Evolutionary conservation across 805 yeast genomes (phyloP), one percentile per base, ranked within the genome.

Genomic region (Candida andamanensis): DNA sequence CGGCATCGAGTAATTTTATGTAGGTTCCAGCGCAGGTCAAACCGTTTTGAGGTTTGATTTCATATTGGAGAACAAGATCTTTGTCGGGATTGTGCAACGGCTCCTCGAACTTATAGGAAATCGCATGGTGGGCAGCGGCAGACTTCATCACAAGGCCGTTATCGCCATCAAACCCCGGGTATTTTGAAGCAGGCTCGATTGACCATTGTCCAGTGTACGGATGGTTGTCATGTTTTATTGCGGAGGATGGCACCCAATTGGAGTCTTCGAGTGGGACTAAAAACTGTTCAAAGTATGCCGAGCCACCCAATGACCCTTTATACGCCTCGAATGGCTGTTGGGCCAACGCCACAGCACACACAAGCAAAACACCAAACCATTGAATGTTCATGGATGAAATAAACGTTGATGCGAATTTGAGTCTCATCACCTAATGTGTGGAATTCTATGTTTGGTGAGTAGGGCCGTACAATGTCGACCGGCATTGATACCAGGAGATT

Each of bases 21-120:
- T 87, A 89, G 1, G 94, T 90, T 34, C 97, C 97, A 29, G 95
- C 95, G 59, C 97, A 89, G 27, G 67, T 67, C 35, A 86, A 62
- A 7, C 84, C 85, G 24, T 80, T 67, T 61, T 89, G 95, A 25
- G 80, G 59, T 60, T 87, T 87, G 34, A 85, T 84, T 58, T 89
- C 97, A 56, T 85, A 89, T 60, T 89, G 97, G 25, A 86, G 60
- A 7, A 89, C 95, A 41, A 89, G 64, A 11, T 85, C 78, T 36
- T 76, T 65, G 44, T 69, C 70, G 8, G 64, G 72, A 55, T 79
- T 80, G 51, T 72, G 71, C 36, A 87, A 68, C 2, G 79, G 72
- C 17, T 55, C 36, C 13, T 74, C 74, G 34, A 89, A 67, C 40
- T 65, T 56, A 33, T 76, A 74, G 24, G 85, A 77, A 45, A 89